Percentiles rank a stretch among this genome's conserved stretches.
Conservation (phyloP, 78 protist genomes). For the slime mould (Dictyostelium discoideum) region dicty_2.7 NC_007090.3:5178001-5178500, state of each 20-base stretch:
- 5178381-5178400: not conserved
- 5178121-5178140: conserved; percentile 40
- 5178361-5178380: not conserved
- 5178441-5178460: conserved; percentile 31
- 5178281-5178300: conserved; percentile 31
- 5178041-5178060: conserved; percentile 7
- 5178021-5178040: conserved; percentile 63
- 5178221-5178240: conserved; percentile 56
- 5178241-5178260: conserved; percentile 75
- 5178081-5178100: conserved; percentile 15
- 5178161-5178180: conserved; percentile 68
- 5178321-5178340: conserved; percentile 75
- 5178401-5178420: not conserved
- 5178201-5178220: conserved; percentile 29
- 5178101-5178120: conserved; percentile 16
- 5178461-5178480: conserved; percentile 20
- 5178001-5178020: conserved; percentile 39
- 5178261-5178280: conserved; percentile 51
- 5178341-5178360: conserved; percentile 59
- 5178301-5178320: conserved; percentile 67
- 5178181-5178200: conserved; percentile 40
- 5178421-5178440: not conserved
- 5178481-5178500: conserved; percentile 28
- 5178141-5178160: conserved; percentile 24
- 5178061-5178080: conserved; percentile 19